Percentiles rank a stretch among this genome's conserved stretches.
Conservation (phyloP, 257 asterid species). For the Solanum lignicaule region DNA sequence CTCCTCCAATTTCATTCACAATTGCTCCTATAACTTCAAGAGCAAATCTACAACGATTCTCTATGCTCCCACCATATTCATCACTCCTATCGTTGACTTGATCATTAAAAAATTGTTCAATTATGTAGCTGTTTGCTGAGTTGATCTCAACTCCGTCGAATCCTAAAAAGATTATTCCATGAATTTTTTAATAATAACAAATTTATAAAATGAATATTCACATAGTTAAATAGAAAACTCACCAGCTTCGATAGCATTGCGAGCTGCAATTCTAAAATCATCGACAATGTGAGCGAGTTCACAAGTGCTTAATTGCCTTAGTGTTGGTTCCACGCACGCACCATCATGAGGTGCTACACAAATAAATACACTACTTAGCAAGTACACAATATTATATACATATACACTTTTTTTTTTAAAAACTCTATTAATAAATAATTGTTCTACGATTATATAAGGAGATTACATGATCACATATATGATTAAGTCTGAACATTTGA, state of each 20-base stretch:
- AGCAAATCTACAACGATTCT: conserved; percentile 63
- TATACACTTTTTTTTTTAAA: neutral
- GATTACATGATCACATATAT: too few species aligned
- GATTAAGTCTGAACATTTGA: too few species aligned
- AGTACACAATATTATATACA: neutral
- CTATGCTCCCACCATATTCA: conserved; percentile 67
- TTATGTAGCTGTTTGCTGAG: conserved; percentile 85
- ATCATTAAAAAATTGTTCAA: conserved; percentile 60
- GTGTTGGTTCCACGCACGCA: neutral
- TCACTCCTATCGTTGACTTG: conserved; percentile 26
- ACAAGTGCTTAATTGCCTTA: neutral
- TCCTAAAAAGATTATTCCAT: conserved; percentile 17
- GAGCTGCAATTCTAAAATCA: neutral
- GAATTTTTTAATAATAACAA: neutral
- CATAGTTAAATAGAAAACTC: neutral
- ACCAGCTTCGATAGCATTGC: neutral
- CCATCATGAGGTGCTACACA: neutral
- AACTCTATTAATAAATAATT: too few species aligned
- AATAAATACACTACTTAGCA: neutral
- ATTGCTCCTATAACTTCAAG: conserved; percentile 7
- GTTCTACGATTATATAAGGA: too few species aligned
- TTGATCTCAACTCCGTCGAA: conserved; percentile 91
- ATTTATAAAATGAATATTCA: neutral
- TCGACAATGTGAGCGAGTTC: neutral
- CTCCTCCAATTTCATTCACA: conserved; percentile 33